A percentile compares a stretch with the other conserved stretches of the same genome.
These are phyloP conservation scores for Tripidium arundinaceum DNA, from an alignment of 202 grass and related monocot species.

Conservation along the genomic window DNA sequence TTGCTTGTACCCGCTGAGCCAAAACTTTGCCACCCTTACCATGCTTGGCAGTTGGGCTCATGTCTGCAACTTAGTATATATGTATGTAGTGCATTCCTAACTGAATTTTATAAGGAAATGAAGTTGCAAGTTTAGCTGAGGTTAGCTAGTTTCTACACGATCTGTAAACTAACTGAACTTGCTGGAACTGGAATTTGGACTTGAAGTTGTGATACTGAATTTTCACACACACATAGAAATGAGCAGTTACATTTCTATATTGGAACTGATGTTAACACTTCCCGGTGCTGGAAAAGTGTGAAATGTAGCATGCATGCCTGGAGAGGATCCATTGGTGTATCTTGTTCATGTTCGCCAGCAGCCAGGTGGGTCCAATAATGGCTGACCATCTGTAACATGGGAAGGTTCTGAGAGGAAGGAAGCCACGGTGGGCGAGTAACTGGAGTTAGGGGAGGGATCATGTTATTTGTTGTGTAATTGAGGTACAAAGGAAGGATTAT, in stretches of 20 bases:
- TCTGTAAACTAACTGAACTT: not conserved
- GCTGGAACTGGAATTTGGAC: not conserved
- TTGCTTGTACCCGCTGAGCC: too few relatives aligned
- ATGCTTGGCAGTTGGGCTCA: not conserved
- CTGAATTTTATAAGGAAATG: not conserved
- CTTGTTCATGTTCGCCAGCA: constrained; percentile 30
- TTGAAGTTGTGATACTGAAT: not conserved
- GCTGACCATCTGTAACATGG: constrained; percentile 46
- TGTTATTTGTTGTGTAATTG: constrained; percentile 49
- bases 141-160: not conserved
- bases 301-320: not conserved
- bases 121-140: not conserved
- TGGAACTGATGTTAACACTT: not conserved
- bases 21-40: not conserved
- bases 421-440: constrained; percentile 12
- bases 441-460: constrained; percentile 38
- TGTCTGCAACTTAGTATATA: not conserved
- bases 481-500: constrained; percentile 26
- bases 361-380: constrained; percentile 39
- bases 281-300: not conserved
- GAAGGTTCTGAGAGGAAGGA: constrained; percentile 53
- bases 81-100: not conserved
- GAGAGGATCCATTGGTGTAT: constrained; percentile 23
- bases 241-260: not conserved
- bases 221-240: not conserved